Evolutionary conservation across 2,329 filamentous ascomycete species (phyloP).

Genomic region (Fusarium hostae): DNA sequence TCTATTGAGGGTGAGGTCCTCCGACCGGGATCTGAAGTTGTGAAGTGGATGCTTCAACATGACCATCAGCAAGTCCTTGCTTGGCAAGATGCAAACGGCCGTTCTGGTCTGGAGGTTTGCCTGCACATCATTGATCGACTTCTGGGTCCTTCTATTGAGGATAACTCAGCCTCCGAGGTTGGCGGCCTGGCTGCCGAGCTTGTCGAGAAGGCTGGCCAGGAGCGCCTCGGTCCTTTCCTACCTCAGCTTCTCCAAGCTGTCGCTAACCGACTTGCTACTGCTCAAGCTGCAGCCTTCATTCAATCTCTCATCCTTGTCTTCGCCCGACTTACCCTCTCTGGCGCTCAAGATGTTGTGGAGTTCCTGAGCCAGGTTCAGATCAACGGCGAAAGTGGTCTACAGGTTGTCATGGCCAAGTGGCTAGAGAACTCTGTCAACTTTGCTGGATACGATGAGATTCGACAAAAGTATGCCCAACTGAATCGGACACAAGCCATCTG

Average conservation of each 20-base stretch:
- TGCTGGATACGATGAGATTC: constrained; percentile 97
- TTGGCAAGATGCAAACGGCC: constrained; percentile 83
- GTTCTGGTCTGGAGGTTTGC: constrained; percentile 87
- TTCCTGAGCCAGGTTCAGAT: constrained; percentile 90
- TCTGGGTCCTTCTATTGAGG: constrained; percentile 84
- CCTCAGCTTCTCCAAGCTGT: constrained; percentile 90
- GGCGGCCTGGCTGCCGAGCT: constrained; percentile 93
- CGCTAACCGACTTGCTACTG: constrained; percentile 83
- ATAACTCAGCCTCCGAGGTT: constrained; percentile 95
- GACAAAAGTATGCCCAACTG: constrained; percentile 79
- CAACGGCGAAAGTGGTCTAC: constrained; percentile 81
- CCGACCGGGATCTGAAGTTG: constrained; percentile 83
- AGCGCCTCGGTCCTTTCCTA: constrained; percentile 89
- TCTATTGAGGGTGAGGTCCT: constrained; percentile 90
- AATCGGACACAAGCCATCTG: not conserved
- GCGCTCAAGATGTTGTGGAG: constrained; percentile 88
- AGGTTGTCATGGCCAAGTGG: constrained; percentile 94
- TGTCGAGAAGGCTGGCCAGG: constrained; percentile 93
- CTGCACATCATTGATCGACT: constrained; percentile 93
- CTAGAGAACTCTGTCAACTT: constrained; percentile 97
- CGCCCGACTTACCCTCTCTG: constrained; percentile 85
- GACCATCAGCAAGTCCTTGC: constrained; percentile 90
- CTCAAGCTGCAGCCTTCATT: constrained; percentile 88
- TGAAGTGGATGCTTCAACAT: constrained; percentile 90
- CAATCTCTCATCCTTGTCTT: constrained; percentile 97